Conservation (phyloP, 192 early-diverging fungal genomes). For the Entophlyctis helioformis region DNA sequence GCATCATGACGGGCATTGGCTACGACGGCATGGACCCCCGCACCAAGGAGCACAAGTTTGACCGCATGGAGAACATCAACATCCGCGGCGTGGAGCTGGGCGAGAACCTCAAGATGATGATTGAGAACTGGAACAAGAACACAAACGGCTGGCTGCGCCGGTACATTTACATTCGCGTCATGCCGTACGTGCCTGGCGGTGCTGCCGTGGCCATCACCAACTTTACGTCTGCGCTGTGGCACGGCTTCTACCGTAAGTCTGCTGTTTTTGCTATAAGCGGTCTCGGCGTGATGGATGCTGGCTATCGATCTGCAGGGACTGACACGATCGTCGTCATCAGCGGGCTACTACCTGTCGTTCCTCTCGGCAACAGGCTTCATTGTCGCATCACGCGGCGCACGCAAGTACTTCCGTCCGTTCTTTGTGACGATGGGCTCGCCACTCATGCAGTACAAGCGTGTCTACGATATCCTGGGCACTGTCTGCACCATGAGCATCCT, state of each 20-base stretch:
- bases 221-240: too few relatives aligned
- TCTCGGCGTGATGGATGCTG: too few relatives aligned
- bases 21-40: constrained; percentile 57
- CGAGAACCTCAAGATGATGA: constrained; percentile 56
- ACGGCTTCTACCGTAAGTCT: too few relatives aligned
- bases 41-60: constrained; percentile 48
- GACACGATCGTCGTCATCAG: too few relatives aligned
- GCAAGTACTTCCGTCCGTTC: constrained; percentile 52
- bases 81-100: constrained; percentile 63
- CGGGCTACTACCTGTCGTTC: constrained; percentile 47
- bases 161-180: constrained; percentile 70
- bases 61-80: constrained; percentile 66
- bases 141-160: constrained; percentile 79
- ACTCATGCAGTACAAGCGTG: constrained; percentile 25
- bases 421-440: constrained; percentile 24
- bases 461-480: constrained; percentile 64
- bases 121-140: constrained; percentile 84
- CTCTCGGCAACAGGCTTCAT: constrained; percentile 43
- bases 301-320: too few relatives aligned
- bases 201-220: too few relatives aligned
- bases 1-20: constrained; percentile 70
- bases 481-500: constrained; percentile 13
- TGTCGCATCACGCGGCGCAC: constrained; percentile 38
- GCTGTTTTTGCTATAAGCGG: too few relatives aligned
- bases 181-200: too few relatives aligned